Evolutionary conservation across 768 basidiomycete species (phyloP).

Genomic region (Tricholoma hemisulphureum): DNA sequence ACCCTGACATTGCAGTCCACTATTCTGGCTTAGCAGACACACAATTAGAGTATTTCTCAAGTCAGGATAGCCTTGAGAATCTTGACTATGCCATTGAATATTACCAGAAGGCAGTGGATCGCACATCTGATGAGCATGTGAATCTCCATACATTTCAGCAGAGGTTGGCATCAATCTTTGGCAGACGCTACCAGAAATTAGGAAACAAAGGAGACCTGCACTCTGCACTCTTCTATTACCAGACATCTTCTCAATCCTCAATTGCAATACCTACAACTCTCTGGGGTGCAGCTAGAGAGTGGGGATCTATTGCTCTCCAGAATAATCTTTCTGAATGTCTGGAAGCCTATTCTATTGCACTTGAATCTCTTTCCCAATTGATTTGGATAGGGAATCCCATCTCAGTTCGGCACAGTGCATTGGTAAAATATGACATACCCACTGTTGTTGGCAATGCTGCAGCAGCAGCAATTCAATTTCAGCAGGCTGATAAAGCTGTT

Average conservation of each 20-base stretch:
- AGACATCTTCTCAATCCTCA: background rate
- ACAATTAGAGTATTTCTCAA: no score
- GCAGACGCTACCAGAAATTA: background rate
- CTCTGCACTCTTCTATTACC: background rate
- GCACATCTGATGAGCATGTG: background rate
- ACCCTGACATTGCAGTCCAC: no score
- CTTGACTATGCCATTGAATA: background rate
- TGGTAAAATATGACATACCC: slow-evolving; percentile 3
- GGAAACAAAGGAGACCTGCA: background rate
- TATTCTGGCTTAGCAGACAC: no score
- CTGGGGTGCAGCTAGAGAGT: slow-evolving; percentile 10
- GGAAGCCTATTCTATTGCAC: slow-evolving; percentile 9
- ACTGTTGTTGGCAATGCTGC: slow-evolving; percentile 3
- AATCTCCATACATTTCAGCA: background rate
- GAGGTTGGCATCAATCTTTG: background rate
- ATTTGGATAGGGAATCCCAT: slow-evolving; percentile 8
- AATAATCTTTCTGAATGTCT: slow-evolving; percentile 2
- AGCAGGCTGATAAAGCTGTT: slow-evolving; percentile 8
- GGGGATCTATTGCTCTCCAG: background rate
- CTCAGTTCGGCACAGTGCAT: background rate
- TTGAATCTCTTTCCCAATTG: slow-evolving; percentile 4
- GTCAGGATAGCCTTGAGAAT: no score
- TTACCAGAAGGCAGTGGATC: background rate
- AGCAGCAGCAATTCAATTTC: slow-evolving; percentile 8
- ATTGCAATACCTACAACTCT: background rate